These are phyloP conservation scores for Lachancea mirantina DNA, from an alignment of 805 yeast species.

Conservation along the genomic window DNA sequence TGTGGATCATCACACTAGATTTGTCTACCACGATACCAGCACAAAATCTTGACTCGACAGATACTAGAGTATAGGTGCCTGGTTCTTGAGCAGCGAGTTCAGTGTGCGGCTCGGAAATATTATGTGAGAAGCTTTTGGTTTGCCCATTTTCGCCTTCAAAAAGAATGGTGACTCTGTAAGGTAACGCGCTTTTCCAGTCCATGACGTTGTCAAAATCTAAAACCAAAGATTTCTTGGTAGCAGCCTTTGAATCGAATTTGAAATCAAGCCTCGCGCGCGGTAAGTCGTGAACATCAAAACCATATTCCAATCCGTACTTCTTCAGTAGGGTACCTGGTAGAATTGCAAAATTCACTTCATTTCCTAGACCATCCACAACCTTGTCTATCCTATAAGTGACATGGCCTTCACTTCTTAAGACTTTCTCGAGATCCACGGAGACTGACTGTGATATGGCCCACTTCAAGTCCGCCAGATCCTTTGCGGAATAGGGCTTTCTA, in stretches of 20 bases:
- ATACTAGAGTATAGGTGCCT: conserved; percentile 56
- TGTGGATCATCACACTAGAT: conserved; percentile 46
- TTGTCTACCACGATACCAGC: conserved; percentile 56
- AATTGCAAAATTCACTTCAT: conserved; percentile 38
- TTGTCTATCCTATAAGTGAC: conserved; percentile 51
- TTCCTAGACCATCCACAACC: conserved; percentile 63
- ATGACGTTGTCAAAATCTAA: conserved; percentile 25
- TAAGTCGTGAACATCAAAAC: conserved; percentile 47
- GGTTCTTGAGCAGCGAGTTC: conserved; percentile 43
- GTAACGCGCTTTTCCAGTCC: conserved; percentile 25
- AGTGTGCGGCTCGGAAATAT: conserved; percentile 24
- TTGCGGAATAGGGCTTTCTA: conserved; percentile 22
- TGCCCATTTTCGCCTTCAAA: conserved; percentile 26
- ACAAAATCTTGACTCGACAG: conserved; percentile 57
- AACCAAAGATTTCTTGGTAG: conserved; percentile 34
- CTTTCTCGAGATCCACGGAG: conserved; percentile 37
- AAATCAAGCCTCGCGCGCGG: conserved; percentile 47
- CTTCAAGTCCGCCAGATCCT: conserved; percentile 34
- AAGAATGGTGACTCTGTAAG: conserved; percentile 32
- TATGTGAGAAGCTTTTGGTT: conserved; percentile 15
- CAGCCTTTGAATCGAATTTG: conserved; percentile 29
- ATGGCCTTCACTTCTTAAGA: conserved; percentile 41
- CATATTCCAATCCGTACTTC: conserved; percentile 36
- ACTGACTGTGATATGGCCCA: conserved; percentile 40
- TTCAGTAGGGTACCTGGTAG: conserved; percentile 24